These are phyloP conservation scores for Nigrospora oryzae DNA, from an alignment of 2,329 filamentous ascomycete genomes.

Conservation along the genomic window DNA sequence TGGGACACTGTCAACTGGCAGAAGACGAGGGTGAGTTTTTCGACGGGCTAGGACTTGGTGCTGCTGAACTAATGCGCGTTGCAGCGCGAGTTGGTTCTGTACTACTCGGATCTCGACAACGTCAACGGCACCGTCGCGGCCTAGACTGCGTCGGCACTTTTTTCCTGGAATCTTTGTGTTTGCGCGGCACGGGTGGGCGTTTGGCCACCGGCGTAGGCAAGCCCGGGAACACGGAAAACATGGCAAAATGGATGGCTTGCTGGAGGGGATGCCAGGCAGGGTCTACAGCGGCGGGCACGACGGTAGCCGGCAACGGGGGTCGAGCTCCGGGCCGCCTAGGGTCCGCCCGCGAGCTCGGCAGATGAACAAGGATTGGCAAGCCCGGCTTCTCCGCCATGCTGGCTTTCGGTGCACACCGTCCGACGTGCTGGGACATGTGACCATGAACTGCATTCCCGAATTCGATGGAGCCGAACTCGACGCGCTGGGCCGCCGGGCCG, in stretches of 20 bases:
- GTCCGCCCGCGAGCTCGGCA: too few relatives aligned
- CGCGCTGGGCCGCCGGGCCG: too few relatives aligned
- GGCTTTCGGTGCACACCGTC: too few relatives aligned
- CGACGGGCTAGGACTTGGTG: not conserved
- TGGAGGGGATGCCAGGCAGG: not conserved
- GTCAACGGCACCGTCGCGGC: not conserved
- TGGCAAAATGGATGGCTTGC: not conserved
- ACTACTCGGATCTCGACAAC: constrained; percentile 52
- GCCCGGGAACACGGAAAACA: constrained; percentile 1
- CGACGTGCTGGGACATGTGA: too few relatives aligned
- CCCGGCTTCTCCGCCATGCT: too few relatives aligned
- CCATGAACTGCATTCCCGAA: too few relatives aligned
- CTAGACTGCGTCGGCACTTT: not conserved
- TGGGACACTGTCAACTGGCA: constrained; percentile 57
- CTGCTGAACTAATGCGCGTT: not conserved
- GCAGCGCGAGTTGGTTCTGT: constrained; percentile 51
- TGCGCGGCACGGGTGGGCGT: not conserved
- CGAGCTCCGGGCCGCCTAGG: too few relatives aligned
- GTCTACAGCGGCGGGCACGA: too few relatives aligned
- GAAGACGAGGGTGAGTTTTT: constrained; percentile 45
- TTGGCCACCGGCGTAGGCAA: constrained; percentile 1
- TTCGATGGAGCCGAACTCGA: too few relatives aligned
- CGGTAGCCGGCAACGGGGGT: too few relatives aligned
- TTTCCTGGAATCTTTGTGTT: not conserved
- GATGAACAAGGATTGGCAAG: too few relatives aligned